Evolutionary conservation across 2,329 filamentous ascomycete species (phyloP), one percentile per base, ranked within the genome.

Genomic region (Microthyrium microscopicum): DNA sequence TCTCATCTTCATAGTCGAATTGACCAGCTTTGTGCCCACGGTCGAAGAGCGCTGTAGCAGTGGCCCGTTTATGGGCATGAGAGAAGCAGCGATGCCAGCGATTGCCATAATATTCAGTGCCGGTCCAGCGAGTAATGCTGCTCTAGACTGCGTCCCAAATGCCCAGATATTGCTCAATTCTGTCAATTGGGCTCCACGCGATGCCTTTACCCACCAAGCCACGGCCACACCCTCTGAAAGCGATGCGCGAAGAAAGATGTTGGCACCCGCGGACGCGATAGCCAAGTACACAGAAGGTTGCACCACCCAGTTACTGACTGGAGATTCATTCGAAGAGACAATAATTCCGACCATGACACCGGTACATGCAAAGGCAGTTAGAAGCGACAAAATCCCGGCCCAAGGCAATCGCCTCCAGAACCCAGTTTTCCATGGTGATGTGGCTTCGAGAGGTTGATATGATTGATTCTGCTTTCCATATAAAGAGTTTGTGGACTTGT

Each of bases 391-490:
- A 16, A 33, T 26, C 4, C 21, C 31, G 31, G 20, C 18, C 15
- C 16, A 5, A 3, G 31, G 31, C 13, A 33, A 16, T 3, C 15
- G 31, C 15, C 19, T 20, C 13, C 13, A 33, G 21, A 25, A 17
- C 25, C 31, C 31, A 15, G 20, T 20, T 18, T 15, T 26, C 31
- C 31, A 33, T 26, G 13, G 29, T n/a, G 29, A 31, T n/a, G n/a
- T n/a, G n/a, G n/a, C n/a, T n/a, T n/a, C n/a, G n/a, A n/a, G n/a
- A n/a, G n/a, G n/a, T n/a, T n/a, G n/a, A n/a, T n/a, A n/a, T n/a
- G n/a, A n/a, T n/a, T n/a, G n/a, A n/a, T n/a, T n/a, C n/a, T n/a
- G n/a, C n/a, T n/a, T n/a, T n/a, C n/a, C n/a, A n/a, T n/a, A n/a
- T n/a, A n/a, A n/a, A n/a, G n/a, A n/a, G n/a, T n/a, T n/a, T n/a